These are phyloP conservation scores for Aschersonia sp. DNA, from an alignment of 2,329 filamentous ascomycete genomes.

Conservation along the genomic window DNA sequence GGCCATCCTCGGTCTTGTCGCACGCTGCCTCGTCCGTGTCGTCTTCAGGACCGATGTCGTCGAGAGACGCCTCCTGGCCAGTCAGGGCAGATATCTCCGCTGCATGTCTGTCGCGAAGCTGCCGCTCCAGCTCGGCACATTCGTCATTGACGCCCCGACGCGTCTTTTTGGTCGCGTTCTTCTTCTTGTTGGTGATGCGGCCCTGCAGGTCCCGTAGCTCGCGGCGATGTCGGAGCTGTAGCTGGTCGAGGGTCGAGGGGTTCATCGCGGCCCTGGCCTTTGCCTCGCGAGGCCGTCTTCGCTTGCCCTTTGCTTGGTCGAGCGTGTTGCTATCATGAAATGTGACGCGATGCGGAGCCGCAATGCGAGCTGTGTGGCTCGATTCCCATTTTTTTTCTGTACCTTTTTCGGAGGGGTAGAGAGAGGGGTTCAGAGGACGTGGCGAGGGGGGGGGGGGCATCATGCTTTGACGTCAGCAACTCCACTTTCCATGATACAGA, in stretches of 20 bases:
- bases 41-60: constrained; percentile 4
- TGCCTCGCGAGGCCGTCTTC: background rate
- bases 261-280: constrained; percentile 7
- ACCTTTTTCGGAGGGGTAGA: too few species aligned
- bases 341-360: too few species aligned
- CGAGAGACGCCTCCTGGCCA: constrained; percentile 19
- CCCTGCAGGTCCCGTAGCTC: constrained; percentile 79
- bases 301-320: too few species aligned
- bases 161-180: constrained; percentile 82
- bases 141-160: constrained; percentile 63
- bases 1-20: constrained; percentile 4
- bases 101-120: constrained; percentile 52
- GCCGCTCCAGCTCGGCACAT: constrained; percentile 55
- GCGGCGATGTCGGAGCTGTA: constrained; percentile 70
- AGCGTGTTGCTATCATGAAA: too few species aligned
- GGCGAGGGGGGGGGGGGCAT: too few species aligned
- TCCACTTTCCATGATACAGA: too few species aligned
- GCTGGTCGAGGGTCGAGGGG: constrained; percentile 52
- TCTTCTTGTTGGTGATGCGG: constrained; percentile 88
- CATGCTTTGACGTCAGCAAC: too few species aligned
- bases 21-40: background rate
- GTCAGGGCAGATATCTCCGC: constrained; percentile 25
- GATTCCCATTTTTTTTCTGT: too few species aligned
- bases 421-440: too few species aligned
- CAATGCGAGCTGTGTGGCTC: too few species aligned